Evolutionary conservation across 768 basidiomycete genomes (phyloP).

Genomic region (Xerocomellus intermedius): DNA sequence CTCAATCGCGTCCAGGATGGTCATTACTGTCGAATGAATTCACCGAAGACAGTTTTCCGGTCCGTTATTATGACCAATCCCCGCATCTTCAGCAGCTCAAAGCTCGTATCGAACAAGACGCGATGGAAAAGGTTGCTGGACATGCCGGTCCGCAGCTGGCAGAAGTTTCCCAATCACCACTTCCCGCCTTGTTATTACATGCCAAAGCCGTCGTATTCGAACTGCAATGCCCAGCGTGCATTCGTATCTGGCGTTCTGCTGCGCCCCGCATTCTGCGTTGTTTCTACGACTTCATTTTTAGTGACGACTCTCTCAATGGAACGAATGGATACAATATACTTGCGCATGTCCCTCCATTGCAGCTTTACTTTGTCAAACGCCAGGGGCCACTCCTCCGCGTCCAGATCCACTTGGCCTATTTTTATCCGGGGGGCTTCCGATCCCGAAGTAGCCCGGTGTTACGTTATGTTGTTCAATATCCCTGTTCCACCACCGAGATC

Average conservation of each 20-base stretch:
- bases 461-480: not conserved
- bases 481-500: too few relatives aligned
- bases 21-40: conserved; percentile 34
- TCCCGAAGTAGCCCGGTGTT: not conserved
- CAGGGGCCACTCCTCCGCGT: not conserved
- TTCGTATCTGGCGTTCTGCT: conserved; percentile 39
- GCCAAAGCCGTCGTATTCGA: too few relatives aligned
- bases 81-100: conserved; percentile 29
- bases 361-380: not conserved
- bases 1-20: conserved; percentile 4
- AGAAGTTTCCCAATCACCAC: conserved; percentile 36
- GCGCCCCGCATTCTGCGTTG: conserved; percentile 18
- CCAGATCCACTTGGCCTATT: not conserved
- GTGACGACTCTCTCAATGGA: too few relatives aligned
- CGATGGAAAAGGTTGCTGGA: conserved; percentile 2
- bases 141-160: too few relatives aligned
- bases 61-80: conserved; percentile 39
- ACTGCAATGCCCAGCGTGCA: too few relatives aligned
- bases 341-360: conserved; percentile 28
- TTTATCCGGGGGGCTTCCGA: not conserved
- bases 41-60: conserved; percentile 26
- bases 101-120: conserved; percentile 27
- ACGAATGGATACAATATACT: not conserved
- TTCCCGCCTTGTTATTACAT: conserved; percentile 36
- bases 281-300: too few relatives aligned